A percentile compares a stretch with the other conserved stretches of the same genome.
phyloP scores from a whole-genome alignment of 2,329 filamentous ascomycete species.

The Gaeumannomyces tritici region DNA sequence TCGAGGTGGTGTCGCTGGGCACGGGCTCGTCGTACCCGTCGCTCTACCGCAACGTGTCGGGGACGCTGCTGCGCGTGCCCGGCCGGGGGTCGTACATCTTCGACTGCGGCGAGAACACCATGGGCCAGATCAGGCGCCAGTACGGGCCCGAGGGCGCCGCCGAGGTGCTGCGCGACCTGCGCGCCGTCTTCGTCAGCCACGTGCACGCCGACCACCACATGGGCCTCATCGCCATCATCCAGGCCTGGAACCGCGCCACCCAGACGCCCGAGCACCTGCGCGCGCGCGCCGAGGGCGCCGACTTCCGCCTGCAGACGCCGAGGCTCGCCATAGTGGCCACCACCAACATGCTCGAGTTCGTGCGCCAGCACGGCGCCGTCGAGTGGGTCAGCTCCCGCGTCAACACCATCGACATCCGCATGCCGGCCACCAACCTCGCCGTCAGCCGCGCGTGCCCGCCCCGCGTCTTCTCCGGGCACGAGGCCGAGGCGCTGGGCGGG shows the following conservation, averaged over 20 bases:
- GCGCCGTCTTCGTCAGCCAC: conserved; percentile 87
- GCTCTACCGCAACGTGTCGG: conserved; percentile 91
- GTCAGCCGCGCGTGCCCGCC: conserved; percentile 12
- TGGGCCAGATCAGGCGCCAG: conserved; percentile 74
- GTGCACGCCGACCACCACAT: conserved; percentile 95
- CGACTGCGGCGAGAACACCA: conserved; percentile 85
- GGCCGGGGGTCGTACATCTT: conserved; percentile 81
- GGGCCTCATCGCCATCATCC: conserved; percentile 71
- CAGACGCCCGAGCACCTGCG: conserved; percentile 27
- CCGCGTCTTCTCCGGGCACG: conserved; percentile 21
- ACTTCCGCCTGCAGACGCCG: conserved; percentile 14
- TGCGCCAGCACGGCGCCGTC: conserved; percentile 69
- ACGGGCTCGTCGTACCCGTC: conserved; percentile 87
- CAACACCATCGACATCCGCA: conserved; percentile 17
- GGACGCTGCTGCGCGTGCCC: conserved; percentile 75
- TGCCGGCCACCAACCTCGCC: conserved; percentile 5
- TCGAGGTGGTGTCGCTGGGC: conserved; percentile 78
- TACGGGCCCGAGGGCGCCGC: conserved; percentile 56
- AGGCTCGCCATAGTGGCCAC: conserved; percentile 60
- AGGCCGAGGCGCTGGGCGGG: conserved; percentile 38
- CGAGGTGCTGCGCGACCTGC: conserved; percentile 68
- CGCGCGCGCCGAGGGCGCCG: conserved; percentile 16
- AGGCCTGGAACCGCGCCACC: conserved; percentile 62
- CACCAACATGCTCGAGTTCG: conserved; percentile 60
- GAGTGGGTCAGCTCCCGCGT: conserved; percentile 63